Evolutionary conservation across 495 filamentous ascomycete genomes (phyloP), one percentile per base, ranked within the genome.

Genomic region (Parathielavia hyrcaniae): DNA sequence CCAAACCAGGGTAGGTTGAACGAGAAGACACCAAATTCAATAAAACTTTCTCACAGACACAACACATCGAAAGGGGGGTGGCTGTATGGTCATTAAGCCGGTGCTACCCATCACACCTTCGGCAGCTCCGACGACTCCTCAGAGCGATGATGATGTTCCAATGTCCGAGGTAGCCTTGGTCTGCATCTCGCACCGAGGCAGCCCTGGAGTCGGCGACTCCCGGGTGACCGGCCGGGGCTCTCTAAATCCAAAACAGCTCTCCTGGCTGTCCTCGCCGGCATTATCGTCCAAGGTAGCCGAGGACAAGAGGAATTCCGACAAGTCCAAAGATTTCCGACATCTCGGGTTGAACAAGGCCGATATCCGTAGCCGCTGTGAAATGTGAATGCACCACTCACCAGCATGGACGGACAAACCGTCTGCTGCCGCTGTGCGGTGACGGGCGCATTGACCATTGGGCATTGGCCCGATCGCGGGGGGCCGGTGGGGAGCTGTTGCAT

Each of bases 251-350:
- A 30, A 30, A 30, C 6, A n/a, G n/a, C 36, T 36, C 48, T 51
- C 36, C 43, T 20, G n/a, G 19, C 50, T 45, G 51, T 30, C 10
- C 51, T 45, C 39, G 8, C 51, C 47, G 58, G 39, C 52, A 34
- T 63, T 65, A 55, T 61, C 58, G 55, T 61, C 50, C n/a, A n/a
- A n/a, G n/a, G n/a, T 61, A 66, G 61, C 64, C 64, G 64, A 66
- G 58, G 58, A 50, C 64, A 66, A 61, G 34, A n/a, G n/a, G n/a
- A n/a, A n/a, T n/a, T 36, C 38, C 43, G 41, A 47, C 10, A 32
- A 34, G 36, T 5, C 43, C 38, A 54, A 41, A 53, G 40, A 56
- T 48, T 32, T 56, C 54, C 53, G 54, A 61, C 48, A 61, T 61
- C 32, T 61, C 49, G 53, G 59, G 53, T 22, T 19, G 9, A 16